Evolutionary conservation across 495 filamentous ascomycete species (phyloP).

Genomic region (Penicillium cinerascens): DNA sequence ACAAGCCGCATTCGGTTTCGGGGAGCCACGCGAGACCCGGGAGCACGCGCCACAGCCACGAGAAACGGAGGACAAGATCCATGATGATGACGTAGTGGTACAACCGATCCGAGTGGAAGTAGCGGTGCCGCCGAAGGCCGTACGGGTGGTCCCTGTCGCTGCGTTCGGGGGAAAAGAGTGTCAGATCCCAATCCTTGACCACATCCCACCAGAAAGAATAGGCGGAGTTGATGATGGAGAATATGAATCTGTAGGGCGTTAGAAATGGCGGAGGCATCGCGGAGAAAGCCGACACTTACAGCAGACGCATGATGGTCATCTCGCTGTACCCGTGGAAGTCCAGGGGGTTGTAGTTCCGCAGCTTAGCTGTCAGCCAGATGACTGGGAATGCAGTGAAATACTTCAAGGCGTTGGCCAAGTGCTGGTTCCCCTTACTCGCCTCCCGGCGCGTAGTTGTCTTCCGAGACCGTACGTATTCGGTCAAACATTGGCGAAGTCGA

Average conservation of each 20-base stretch:
- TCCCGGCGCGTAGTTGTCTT: constrained; percentile 40
- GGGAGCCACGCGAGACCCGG: constrained; percentile 76
- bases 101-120: constrained; percentile 61
- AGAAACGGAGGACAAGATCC: constrained; percentile 79
- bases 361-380: constrained; percentile 69
- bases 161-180: constrained; percentile 59
- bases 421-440: constrained; percentile 68
- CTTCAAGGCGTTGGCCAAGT: constrained; percentile 89
- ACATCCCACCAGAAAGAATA: constrained; percentile 99
- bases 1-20: constrained; percentile 82
- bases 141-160: constrained; percentile 63
- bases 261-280: background rate
- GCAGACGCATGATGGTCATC: constrained; percentile 51
- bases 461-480: constrained; percentile 75
- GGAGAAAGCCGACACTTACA: constrained; percentile 34
- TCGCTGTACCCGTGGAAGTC: constrained; percentile 53
- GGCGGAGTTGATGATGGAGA: constrained; percentile 72
- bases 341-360: constrained; percentile 62
- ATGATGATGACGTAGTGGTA: constrained; percentile 81
- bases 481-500: constrained; percentile 87
- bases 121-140: constrained; percentile 69
- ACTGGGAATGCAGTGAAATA: constrained; percentile 91
- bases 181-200: constrained; percentile 93
- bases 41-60: constrained; percentile 82
- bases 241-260: constrained; percentile 44